Conservation (phyloP, 2,329 filamentous ascomycete genomes). For the Neopestalotiopsis sp. region DNA sequence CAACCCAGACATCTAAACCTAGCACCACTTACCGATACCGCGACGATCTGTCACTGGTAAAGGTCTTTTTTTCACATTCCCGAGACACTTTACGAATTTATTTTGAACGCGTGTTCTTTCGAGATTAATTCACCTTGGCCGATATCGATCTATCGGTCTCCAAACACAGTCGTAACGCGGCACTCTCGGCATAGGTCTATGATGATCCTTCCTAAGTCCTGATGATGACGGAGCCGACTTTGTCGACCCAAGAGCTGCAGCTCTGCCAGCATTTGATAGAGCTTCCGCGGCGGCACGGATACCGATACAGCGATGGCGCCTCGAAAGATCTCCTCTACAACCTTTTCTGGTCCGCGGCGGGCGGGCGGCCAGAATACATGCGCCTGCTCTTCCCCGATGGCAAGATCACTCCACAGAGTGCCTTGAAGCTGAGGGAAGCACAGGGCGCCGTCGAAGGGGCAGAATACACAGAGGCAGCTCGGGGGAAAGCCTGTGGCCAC, state of each 20-base stretch:
- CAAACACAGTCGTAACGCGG: background rate
- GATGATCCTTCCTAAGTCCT: slow-evolving; percentile 8
- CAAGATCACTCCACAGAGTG: slow-evolving; percentile 59
- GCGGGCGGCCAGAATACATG: slow-evolving; percentile 75
- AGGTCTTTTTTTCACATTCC: background rate
- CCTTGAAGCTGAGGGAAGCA: slow-evolving; percentile 81
- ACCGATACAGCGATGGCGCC: slow-evolving; percentile 77
- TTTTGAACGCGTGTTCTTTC: background rate
- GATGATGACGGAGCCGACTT: slow-evolving; percentile 53
- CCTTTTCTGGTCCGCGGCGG: slow-evolving; percentile 88
- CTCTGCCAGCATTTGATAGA: slow-evolving; percentile 83
- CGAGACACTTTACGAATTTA: background rate
- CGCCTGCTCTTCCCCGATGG: slow-evolving; percentile 83
- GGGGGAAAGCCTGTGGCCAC: slow-evolving; percentile 94
- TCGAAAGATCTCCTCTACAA: slow-evolving; percentile 74
- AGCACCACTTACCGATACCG: slow-evolving; percentile 1
- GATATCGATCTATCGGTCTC: background rate
- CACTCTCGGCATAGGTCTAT: background rate
- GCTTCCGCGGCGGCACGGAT: slow-evolving; percentile 74
- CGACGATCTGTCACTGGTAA: background rate
- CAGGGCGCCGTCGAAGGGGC: slow-evolving; percentile 93
- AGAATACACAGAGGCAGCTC: slow-evolving; percentile 90
- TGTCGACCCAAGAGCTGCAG: slow-evolving; percentile 76
- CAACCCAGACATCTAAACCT: slow-evolving; percentile 5
- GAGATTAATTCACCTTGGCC: background rate